phyloP scores from a whole-genome alignment of 2,329 filamentous ascomycete genomes.

The Clonostachys sp. region DNA sequence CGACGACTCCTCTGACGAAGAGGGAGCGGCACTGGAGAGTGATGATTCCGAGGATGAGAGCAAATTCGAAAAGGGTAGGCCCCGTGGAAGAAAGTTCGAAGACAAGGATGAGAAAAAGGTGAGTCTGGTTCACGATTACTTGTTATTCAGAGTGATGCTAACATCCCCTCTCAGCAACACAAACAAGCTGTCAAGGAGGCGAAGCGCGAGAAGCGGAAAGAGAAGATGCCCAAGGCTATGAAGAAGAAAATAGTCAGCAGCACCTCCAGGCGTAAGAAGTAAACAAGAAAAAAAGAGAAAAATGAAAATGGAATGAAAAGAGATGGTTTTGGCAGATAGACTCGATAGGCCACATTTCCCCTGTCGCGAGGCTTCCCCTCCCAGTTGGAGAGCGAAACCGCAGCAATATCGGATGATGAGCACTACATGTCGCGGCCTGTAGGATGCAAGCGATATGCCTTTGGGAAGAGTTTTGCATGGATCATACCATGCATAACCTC shows the following conservation, averaged over 20 bases:
- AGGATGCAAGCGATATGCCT: conserved; percentile 6
- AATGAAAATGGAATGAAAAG: background rate
- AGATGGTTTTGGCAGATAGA: too few species aligned
- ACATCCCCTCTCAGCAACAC: conserved; percentile 46
- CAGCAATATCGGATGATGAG: conserved; percentile 42
- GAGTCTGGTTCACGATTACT: conserved; percentile 10
- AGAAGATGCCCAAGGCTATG: conserved; percentile 93
- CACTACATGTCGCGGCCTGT: conserved; percentile 21
- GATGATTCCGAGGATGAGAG: conserved; percentile 43
- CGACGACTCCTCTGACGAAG: conserved; percentile 30
- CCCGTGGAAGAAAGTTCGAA: conserved; percentile 79
- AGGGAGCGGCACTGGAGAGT: conserved; percentile 40
- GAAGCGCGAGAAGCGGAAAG: conserved; percentile 87
- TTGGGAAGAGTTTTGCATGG: conserved; percentile 11
- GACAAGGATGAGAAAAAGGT: conserved; percentile 88
- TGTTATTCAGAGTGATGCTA: background rate
- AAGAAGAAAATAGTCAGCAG: conserved; percentile 82
- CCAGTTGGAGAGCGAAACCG: background rate
- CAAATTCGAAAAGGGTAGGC: conserved; percentile 60
- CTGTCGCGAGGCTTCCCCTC: background rate
- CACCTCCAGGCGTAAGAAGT: conserved; percentile 60
- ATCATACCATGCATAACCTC: conserved; percentile 31
- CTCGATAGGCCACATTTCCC: too few species aligned
- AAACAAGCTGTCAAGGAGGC: conserved; percentile 92
- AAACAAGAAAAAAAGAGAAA: conserved; percentile 12